Conservation (phyloP, 2,329 filamentous ascomycete species). For the Fusarium sp. region DNA sequence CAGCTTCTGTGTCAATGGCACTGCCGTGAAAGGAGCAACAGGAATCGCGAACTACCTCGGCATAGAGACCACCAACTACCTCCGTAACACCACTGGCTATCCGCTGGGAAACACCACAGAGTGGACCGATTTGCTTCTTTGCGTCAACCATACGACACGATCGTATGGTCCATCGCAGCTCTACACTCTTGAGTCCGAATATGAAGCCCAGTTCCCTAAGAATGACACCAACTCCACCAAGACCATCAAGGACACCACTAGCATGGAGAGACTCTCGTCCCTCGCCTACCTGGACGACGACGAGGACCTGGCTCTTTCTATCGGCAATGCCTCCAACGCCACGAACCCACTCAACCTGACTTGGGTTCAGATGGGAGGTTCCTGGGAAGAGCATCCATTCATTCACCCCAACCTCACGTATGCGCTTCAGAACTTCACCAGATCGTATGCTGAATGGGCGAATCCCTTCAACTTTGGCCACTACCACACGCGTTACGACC, state of each 20-base stretch:
- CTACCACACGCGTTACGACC: slow-evolving; percentile 57
- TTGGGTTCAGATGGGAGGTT: slow-evolving; percentile 57
- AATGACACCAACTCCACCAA: slow-evolving; percentile 33
- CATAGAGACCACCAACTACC: slow-evolving; percentile 46
- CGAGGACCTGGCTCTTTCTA: slow-evolving; percentile 10
- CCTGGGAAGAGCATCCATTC: slow-evolving; percentile 58
- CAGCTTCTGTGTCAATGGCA: slow-evolving; percentile 49
- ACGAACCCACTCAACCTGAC: slow-evolving; percentile 52
- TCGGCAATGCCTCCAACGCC: slow-evolving; percentile 34
- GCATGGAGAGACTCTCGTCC: slow-evolving; percentile 11
- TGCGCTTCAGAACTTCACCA: slow-evolving; percentile 56
- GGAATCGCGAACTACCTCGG: slow-evolving; percentile 51
- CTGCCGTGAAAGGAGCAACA: slow-evolving; percentile 45
- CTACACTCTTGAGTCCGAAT: slow-evolving; percentile 46
- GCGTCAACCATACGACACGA: slow-evolving; percentile 51
- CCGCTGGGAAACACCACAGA: slow-evolving; percentile 42
- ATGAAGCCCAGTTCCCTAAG: slow-evolving; percentile 31
- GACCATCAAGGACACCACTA: neutral
- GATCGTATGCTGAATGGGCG: slow-evolving; percentile 56
- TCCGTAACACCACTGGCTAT: slow-evolving; percentile 48
- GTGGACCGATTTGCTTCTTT: slow-evolving; percentile 50
- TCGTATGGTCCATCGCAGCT: slow-evolving; percentile 50
- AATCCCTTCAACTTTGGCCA: slow-evolving; percentile 58
- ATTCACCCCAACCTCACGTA: slow-evolving; percentile 56
- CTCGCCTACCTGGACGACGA: slow-evolving; percentile 13